Evolutionary conservation across 2,329 filamentous ascomycete species (phyloP), one percentile per base, ranked within the genome.

Genomic region (Macrophomina phaseolina): DNA sequence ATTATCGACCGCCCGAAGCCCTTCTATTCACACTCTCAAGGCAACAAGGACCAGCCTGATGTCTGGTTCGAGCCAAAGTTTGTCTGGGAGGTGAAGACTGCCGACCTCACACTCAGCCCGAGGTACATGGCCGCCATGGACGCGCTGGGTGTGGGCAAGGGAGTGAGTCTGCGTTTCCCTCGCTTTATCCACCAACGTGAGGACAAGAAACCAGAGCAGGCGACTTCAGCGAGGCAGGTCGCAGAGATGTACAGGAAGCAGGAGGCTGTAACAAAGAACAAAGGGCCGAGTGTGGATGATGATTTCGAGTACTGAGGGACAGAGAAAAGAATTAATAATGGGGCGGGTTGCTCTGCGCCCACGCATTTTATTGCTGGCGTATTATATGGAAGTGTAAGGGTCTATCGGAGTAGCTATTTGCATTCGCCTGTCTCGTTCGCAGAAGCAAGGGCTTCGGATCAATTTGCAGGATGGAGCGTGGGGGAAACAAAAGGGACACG

Each of bases 71-170:
- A 99, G 83, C 92, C 95, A 14, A 89, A 89, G 49, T 90, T 91
- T 73, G 95, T 99, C 1, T 99, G 95, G 95, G 95, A 99, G 80
- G 94, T 99, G 72, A 97, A 94, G 83, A 97, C 94, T 12, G 95
- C 95, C 1, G 95, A 99, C 82, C 80, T 99, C 73, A 98, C 95
- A 1, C 86, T 99, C 28, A 94, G 91, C 71, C 95, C 95, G 32
- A 85, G 94, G 46, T 99, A 99, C 81, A 93, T 94, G 80, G 95
- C 95, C n/a, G 95, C 92, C 0, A 88, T 87, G 55, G 89, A 90
- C 71, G 92, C 96, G 76, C 89, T 94, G 6, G 90, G 89, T 60
- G 78, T 76, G 77, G 86, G 86, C 14, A 90, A 89, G 74, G 95
- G 95, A 2, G 92, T 99, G 72, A 94, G 90, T 74, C 81, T 99